These are phyloP conservation scores for Leishmania turanica DNA, from an alignment of 208 protist species.

Conservation along the genomic window DNA sequence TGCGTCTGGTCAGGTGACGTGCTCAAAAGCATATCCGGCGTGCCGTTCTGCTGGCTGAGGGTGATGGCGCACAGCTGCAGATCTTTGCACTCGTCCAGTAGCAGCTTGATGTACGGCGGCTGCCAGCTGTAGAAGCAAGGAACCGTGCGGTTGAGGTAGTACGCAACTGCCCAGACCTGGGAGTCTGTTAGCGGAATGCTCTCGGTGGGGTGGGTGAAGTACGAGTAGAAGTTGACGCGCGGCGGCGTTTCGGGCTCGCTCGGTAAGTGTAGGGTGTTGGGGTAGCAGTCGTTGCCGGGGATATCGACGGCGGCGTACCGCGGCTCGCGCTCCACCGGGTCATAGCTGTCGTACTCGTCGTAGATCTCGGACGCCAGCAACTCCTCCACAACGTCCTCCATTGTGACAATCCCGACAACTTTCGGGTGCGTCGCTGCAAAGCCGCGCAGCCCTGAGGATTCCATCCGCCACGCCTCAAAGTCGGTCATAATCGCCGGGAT, in stretches of 20 bases:
- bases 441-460: conserved; percentile 9
- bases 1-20: conserved; percentile 1
- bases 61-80: conserved; percentile 52
- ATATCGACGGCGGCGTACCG: conserved; percentile 19
- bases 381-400: conserved; percentile 90
- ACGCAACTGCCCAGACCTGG: conserved; percentile 88
- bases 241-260: conserved; percentile 59
- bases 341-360: conserved; percentile 90
- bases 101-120: conserved; percentile 75
- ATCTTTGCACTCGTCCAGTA: conserved; percentile 79
- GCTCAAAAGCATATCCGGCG: conserved; percentile 7
- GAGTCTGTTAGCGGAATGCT: conserved; percentile 62
- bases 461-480: conserved; percentile 17
- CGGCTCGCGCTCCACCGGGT: conserved; percentile 24
- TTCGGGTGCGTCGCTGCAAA: conserved; percentile 19
- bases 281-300: conserved; percentile 16
- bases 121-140: conserved; percentile 66
- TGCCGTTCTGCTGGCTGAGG: not conserved
- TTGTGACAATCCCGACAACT: conserved; percentile 80
- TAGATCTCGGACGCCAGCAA: conserved; percentile 88
- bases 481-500: conserved; percentile 10
- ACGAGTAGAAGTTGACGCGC: conserved; percentile 91
- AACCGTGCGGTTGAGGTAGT: conserved; percentile 77
- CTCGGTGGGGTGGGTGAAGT: conserved; percentile 60
- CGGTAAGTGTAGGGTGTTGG: conserved; percentile 27